These are phyloP conservation scores for Casaregolazyma suthepensis DNA, from an alignment of 1,139 yeast species.

Conservation along the genomic window DNA sequence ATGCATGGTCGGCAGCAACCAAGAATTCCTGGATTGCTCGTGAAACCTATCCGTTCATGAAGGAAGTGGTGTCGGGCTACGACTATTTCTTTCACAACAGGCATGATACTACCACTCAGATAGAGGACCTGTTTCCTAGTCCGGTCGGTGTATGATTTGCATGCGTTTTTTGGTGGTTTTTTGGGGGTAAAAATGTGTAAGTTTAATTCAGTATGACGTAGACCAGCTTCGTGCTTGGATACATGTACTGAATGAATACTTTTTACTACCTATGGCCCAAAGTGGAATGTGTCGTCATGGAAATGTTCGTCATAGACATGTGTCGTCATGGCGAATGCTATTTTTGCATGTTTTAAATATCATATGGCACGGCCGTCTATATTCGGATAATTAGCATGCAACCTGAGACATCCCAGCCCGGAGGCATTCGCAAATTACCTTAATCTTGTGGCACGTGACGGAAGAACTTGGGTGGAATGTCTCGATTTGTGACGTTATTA, in stretches of 20 bases:
- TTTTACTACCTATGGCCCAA: background rate
- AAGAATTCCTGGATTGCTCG: slow-evolving; percentile 3
- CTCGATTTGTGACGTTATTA: background rate
- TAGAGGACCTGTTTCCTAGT: background rate
- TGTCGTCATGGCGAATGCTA: background rate
- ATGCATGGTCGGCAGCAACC: background rate
- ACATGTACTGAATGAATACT: background rate
- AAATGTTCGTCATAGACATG: no score
- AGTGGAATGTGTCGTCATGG: background rate
- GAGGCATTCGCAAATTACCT: background rate
- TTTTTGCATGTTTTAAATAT: background rate
- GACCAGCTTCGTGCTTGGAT: background rate
- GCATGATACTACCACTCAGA: background rate
- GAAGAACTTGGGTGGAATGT: background rate
- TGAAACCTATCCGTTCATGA: slow-evolving; percentile 5
- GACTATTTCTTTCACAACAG: background rate
- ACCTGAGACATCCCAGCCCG: background rate
- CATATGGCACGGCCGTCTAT: background rate
- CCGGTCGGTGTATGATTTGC: background rate
- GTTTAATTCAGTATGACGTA: background rate
- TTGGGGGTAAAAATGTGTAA: background rate
- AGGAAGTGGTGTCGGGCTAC: background rate
- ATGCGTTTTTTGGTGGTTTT: background rate
- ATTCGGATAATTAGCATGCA: background rate
- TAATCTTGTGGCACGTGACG: background rate